Evolutionary conservation across 2,329 filamentous ascomycete genomes (phyloP).

Genomic region (Colletotrichum sublineola): DNA sequence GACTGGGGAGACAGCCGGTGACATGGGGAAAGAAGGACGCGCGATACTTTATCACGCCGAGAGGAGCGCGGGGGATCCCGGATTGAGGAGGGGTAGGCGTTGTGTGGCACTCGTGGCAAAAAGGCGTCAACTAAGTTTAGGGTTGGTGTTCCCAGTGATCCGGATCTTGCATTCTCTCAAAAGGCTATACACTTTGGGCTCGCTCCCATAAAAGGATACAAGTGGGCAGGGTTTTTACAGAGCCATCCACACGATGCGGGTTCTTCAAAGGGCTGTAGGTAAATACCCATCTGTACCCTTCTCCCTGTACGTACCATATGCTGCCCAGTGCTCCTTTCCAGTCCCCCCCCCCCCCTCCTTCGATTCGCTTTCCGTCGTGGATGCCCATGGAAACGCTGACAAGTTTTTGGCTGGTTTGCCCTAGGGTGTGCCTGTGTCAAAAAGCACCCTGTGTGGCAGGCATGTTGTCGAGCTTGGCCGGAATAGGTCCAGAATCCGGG

Average conservation of each 20-base stretch:
- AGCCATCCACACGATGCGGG: not conserved
- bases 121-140: constrained; percentile 8
- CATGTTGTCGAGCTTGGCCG: constrained; percentile 23
- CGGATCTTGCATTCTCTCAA: constrained; percentile 15
- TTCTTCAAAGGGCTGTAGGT: not conserved
- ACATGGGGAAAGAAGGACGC: not conserved
- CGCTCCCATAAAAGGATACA: constrained; percentile 2
- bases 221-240: constrained; percentile 7
- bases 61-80: not conserved
- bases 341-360: too few species aligned
- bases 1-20: too few species aligned
- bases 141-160: constrained; percentile 32
- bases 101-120: not conserved
- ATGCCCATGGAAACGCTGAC: constrained; percentile 2
- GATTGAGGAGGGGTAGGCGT: not conserved
- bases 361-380: too few species aligned
- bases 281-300: not conserved
- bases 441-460: constrained; percentile 3
- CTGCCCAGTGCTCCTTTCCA: constrained; percentile 18
- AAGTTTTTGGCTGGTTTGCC: not conserved
- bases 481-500: constrained; percentile 40
- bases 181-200: constrained; percentile 2
- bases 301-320: not conserved
- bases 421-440: constrained; percentile 19
- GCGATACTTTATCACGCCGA: not conserved